Evolutionary conservation across 768 basidiomycete species (phyloP).

Genomic region (Agrocybe praecox): DNA sequence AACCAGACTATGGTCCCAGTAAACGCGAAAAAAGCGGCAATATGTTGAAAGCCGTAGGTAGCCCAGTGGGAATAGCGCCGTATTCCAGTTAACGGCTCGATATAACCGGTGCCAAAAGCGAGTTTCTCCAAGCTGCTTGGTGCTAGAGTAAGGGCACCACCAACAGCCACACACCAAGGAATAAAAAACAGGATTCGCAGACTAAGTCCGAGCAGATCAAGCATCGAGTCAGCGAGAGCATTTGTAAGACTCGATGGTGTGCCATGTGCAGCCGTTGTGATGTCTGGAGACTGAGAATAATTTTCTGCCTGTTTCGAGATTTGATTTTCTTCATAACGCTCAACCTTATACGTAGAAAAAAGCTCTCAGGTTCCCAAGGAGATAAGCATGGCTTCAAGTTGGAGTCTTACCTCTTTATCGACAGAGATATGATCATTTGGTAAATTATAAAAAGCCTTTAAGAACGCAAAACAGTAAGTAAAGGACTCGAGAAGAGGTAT

Average conservation of each 20-base stretch:
- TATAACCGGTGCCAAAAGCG: slow-evolving; percentile 36
- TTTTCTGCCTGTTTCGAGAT: background rate
- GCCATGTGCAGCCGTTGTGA: no score
- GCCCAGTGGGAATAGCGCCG: slow-evolving; percentile 44
- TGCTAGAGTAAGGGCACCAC: slow-evolving; percentile 39
- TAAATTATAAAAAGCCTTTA: slow-evolving; percentile 30
- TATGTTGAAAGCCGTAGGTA: slow-evolving; percentile 37
- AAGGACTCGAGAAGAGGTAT: background rate
- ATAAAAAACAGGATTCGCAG: slow-evolving; percentile 35
- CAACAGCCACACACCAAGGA: slow-evolving; percentile 49
- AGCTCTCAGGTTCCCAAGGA: background rate
- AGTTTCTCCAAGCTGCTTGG: slow-evolving; percentile 38
- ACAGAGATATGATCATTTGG: slow-evolving; percentile 28
- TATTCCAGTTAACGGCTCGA: slow-evolving; percentile 30
- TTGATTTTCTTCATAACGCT: background rate
- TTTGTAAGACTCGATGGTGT: background rate
- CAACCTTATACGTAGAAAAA: background rate
- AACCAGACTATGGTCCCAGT: slow-evolving; percentile 29
- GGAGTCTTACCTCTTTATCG: slow-evolving; percentile 6
- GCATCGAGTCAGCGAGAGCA: slow-evolving; percentile 10
- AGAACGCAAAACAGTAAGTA: background rate
- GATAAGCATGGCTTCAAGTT: background rate
- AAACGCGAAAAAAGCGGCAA: slow-evolving; percentile 36
- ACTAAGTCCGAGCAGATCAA: slow-evolving; percentile 17
- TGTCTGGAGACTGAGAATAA: background rate